phyloP scores from a whole-genome alignment of 352 stramenopile genomes.

The Pythium plurisporium region DNA sequence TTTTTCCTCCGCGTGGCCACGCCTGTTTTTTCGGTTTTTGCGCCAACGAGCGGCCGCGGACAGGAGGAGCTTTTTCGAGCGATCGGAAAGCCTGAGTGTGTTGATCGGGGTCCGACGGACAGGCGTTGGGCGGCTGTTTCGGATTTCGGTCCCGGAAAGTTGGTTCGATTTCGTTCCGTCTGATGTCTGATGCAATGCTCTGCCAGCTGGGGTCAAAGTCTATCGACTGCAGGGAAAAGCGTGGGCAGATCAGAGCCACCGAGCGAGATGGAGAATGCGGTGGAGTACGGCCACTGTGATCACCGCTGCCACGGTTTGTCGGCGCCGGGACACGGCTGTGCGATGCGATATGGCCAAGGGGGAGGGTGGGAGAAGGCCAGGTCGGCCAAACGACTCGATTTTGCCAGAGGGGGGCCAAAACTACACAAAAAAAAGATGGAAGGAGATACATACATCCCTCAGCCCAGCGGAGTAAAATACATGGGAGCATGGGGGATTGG shows the following conservation, averaged over 20 bases:
- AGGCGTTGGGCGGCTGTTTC: constrained; percentile 13
- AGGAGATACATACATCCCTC: neutral
- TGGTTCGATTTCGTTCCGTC: constrained; percentile 8
- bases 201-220: constrained; percentile 2
- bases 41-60: neutral
- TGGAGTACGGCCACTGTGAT: too few relatives aligned
- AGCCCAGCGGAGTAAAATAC: neutral
- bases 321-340: neutral
- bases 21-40: constrained; percentile 6
- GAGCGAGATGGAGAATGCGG: constrained; percentile 8
- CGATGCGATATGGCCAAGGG: constrained; percentile 13
- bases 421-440: constrained; percentile 5
- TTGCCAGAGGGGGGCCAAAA: constrained; percentile 3
- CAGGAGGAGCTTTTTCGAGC: constrained; percentile 7
- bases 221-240: neutral
- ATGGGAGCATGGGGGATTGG: neutral
- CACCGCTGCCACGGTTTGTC: too few relatives aligned
- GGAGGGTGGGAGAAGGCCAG: constrained; percentile 3
- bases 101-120: neutral
- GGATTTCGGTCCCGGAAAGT: neutral
- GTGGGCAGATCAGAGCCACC: neutral
- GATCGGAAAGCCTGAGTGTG: neutral
- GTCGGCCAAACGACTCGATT: neutral
- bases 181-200: constrained; percentile 4
- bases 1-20: neutral